These are phyloP conservation scores for Besnoitia besnoiti DNA, from an alignment of 169 alveolate species.

Conservation along the genomic window DNA sequence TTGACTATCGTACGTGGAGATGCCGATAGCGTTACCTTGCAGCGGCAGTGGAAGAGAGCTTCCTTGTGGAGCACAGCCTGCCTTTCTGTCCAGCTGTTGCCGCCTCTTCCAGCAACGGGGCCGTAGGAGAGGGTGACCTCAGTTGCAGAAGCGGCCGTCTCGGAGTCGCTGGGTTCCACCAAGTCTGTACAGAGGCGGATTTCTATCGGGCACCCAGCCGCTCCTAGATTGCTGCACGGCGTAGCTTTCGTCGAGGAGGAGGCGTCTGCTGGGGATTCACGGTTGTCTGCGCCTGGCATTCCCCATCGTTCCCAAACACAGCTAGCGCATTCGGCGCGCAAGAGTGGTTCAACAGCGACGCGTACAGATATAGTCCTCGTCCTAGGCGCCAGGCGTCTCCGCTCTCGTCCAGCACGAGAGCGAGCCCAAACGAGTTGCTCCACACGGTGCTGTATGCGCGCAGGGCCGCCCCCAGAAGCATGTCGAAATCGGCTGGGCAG, in stretches of 20 bases:
- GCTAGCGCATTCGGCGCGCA: background rate
- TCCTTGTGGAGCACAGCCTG: background rate
- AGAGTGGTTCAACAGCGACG: constrained; percentile 14
- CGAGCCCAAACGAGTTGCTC: background rate
- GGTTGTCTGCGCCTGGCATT: background rate
- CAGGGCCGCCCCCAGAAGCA: background rate
- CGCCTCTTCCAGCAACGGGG: background rate
- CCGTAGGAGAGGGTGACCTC: background rate
- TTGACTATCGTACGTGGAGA: background rate
- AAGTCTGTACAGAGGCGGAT: background rate
- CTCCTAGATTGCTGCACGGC: background rate
- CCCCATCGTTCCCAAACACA: background rate
- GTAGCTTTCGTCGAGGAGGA: background rate
- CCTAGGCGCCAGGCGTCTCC: background rate
- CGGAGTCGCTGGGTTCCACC: background rate
- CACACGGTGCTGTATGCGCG: background rate
- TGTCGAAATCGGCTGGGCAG: background rate
- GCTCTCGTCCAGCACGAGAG: background rate
- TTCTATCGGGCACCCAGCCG: background rate
- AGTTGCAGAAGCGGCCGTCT: background rate
- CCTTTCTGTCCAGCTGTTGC: background rate
- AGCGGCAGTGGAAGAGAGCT: background rate
- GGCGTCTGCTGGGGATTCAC: background rate
- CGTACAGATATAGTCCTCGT: background rate
- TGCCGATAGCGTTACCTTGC: background rate